Base-by-base conservation (phyloP, 192 early-diverging fungal genomes). In the Helicostylum pulchrum region DNA sequence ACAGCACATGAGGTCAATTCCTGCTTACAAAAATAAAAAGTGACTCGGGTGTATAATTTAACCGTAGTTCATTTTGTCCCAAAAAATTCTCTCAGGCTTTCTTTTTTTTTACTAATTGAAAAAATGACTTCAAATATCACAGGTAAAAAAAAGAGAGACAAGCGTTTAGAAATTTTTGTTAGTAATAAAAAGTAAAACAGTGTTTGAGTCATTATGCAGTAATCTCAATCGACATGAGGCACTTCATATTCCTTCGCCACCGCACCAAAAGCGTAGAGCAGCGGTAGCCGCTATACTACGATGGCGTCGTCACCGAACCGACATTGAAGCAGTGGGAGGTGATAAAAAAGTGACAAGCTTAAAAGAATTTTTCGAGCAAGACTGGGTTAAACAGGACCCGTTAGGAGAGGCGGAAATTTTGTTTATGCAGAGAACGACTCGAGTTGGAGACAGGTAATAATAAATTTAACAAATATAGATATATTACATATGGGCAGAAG, bases 401-500 rank as follows among this genome's bases (percentile, higher is more conserved):
- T 7, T 53, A n/a, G 69, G 70, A 2, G 51, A 61, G 10, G 44
- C 56, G 4, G 71, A 73, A 48, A 6, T 73, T 4, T 43, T 73
- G 19, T 73, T 62, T 53, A 73, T 73, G 71, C 61, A 57, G 23
- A 53, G 71, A 48, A 61, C 71, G 5, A 73, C 71, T 15, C 44
- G 71, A 3, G 39, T 45, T 19, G 61, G 60, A 32, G 71, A 73
- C 44, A 49, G 60, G 71, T 73, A n/a, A n/a, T n/a, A n/a, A n/a
- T n/a, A n/a, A n/a, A n/a, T n/a, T n/a, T n/a, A n/a, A 57, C 12
- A 53, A 4, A 53, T 26, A 56, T 6, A 56, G 14, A 6, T 34
- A 36, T 4, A 36, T n/a, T 61, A 23, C 12, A 46, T 19, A 36
- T 50, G 26, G 12, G 65, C n/a, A n/a, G n/a, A n/a, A n/a, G n/a